Evolutionary conservation across 257 asterid genomes (phyloP), one percentile per base, ranked within the genome.

Genomic region (Solanum arcanum): DNA sequence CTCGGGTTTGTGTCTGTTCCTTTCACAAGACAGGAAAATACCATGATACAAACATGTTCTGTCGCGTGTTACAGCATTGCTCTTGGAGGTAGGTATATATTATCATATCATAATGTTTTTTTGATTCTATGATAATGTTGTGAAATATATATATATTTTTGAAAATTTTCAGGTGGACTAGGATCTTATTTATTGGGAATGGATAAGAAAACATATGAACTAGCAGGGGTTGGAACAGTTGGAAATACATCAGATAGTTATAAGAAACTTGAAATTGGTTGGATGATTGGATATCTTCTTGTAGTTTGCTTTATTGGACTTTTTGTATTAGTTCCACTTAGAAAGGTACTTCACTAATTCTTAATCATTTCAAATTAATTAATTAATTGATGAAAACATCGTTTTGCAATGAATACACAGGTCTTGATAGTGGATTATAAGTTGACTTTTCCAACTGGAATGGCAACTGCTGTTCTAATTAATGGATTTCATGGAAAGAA

Each of bases 11-110:
- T 90, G 46, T 90, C 98, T 0, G 70, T 86, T 29, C 98, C 98
- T 15, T 96, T 95, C 84, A 95, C 98, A 0, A 92, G 88, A 83
- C 99, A 96, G 91, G 98, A 96, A 92, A 96, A 96, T 37, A 94
- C 98, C n/a, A 94, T 96, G 97, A 95, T 96, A 25, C 98, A 94
- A 72, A 96, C 99, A 29, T 94, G 95, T 89, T 90, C 93, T 35
- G 99, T 96, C 78, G 99, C 99, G 10, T 96, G 99, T 84, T 96
- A 96, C 49, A 92, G 94, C 81, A 94, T 96, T 86, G 93, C 98
- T 2, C 86, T 92, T 86, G 96, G 98, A 94, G 99, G 99, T 93
- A 60, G 12, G 2, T 16, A 11, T 44, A 44, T 44, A 33, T 31
- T 31, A 31, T 31, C 35, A 33, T 69, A 41, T 3, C 70, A 62